Conservation (phyloP, 73 alveolate genomes). For the Blepharisma stoltei region DNA sequence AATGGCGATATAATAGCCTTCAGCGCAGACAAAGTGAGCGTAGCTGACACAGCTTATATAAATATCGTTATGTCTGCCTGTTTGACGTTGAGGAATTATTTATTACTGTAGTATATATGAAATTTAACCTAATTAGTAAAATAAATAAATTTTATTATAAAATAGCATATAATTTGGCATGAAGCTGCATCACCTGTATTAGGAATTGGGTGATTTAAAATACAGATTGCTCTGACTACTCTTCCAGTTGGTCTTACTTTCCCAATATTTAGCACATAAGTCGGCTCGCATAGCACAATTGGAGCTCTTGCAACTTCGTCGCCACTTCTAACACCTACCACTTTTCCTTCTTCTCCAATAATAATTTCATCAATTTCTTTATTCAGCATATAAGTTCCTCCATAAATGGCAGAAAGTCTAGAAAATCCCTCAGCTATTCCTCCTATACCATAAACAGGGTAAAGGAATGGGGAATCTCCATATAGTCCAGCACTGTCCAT, state of each 20-base stretch:
- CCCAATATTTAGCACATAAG: constrained; percentile 29
- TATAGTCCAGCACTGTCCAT: constrained; percentile 58
- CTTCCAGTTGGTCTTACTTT: constrained; percentile 33
- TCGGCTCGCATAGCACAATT: constrained; percentile 42
- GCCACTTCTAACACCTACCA: constrained; percentile 41
- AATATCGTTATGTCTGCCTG: constrained; percentile 35
- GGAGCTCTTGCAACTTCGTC: constrained; percentile 41
- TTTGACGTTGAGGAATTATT: too few species aligned
- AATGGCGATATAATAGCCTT: constrained; percentile 79
- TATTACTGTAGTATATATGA: too few species aligned
- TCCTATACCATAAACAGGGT: constrained; percentile 98
- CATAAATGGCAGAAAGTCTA: constrained; percentile 93
- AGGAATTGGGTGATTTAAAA: constrained; percentile 45
- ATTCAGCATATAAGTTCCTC: constrained; percentile 90
- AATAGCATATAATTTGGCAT: constrained; percentile 44
- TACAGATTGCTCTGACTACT: constrained; percentile 37
- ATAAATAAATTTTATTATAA: constrained; percentile 31
- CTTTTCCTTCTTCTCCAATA: constrained; percentile 36
- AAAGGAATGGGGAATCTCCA: constrained; percentile 96
- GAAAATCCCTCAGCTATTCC: constrained; percentile 96
- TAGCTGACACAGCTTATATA: constrained; percentile 37
- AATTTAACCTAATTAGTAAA: too few species aligned
- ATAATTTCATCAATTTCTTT: constrained; percentile 42
- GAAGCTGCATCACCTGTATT: constrained; percentile 36
- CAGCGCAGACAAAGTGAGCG: constrained; percentile 54